These are phyloP conservation scores for Mycena citricolor DNA, from an alignment of 1,284 basidiomycete species.

Conservation along the genomic window DNA sequence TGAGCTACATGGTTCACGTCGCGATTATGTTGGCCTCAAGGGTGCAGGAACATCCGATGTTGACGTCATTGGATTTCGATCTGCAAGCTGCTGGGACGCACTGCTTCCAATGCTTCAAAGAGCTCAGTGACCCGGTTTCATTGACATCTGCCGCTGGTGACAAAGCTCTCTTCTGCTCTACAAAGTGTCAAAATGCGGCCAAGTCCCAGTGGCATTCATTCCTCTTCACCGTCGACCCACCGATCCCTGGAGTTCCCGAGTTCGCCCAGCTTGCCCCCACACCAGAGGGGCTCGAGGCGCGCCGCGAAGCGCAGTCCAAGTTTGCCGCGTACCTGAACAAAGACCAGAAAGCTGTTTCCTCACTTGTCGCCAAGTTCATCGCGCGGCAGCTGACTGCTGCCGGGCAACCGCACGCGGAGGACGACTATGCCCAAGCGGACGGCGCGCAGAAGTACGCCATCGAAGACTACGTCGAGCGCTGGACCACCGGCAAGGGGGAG, in stretches of 20 bases:
- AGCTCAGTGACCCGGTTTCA: conserved; percentile 40
- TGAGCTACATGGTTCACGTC: conserved; percentile 28
- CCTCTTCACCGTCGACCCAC: conserved; percentile 65
- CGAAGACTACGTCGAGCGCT: conserved; percentile 72
- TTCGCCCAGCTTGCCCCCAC: conserved; percentile 31
- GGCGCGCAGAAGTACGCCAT: conserved; percentile 57
- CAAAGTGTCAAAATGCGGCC: conserved; percentile 56
- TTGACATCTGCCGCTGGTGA: conserved; percentile 49
- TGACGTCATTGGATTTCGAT: conserved; percentile 67
- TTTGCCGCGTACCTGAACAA: conserved; percentile 50
- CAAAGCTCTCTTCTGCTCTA: conserved; percentile 67
- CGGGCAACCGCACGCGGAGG: conserved; percentile 43
- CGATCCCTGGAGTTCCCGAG: conserved; percentile 53
- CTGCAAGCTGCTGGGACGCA: conserved; percentile 63
- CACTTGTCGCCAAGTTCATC: conserved; percentile 69
- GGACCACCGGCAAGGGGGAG: conserved; percentile 53
- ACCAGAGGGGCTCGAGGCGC: conserved; percentile 38
- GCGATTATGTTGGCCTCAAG: conserved; percentile 2
- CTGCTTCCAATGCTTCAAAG: conserved; percentile 70
- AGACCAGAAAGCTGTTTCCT: conserved; percentile 40
- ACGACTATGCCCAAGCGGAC: conserved; percentile 50
- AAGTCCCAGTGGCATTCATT: conserved; percentile 63
- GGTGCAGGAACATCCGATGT: conserved; percentile 66
- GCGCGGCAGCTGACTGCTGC: conserved; percentile 69
- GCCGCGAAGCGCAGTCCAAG: conserved; percentile 56